phyloP scores from a whole-genome alignment of 116 monocot genomes.

The Thalassia testudinum region DNA sequence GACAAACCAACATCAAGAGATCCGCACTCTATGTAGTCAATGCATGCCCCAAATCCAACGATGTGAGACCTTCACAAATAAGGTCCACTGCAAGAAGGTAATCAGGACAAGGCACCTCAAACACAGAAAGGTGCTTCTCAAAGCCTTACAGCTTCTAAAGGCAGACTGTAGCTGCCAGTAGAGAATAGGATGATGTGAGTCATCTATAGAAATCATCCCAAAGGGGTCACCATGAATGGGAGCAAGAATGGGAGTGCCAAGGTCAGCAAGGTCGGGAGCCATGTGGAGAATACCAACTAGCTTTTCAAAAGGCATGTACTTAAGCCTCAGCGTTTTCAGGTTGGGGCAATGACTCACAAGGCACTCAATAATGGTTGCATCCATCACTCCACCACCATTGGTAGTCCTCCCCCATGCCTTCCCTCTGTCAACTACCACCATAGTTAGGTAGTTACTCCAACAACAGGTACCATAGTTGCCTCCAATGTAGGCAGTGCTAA shows the following conservation, averaged over 20 bases:
- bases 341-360: slow-evolving; percentile 49
- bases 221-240: too few species aligned
- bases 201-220: slow-evolving; percentile 38
- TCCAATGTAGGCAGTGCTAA: too few species aligned
- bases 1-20: slow-evolving; percentile 49
- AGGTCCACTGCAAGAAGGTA: slow-evolving; percentile 53
- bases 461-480: too few species aligned
- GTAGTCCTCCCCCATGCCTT: too few species aligned
- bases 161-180: slow-evolving; percentile 46
- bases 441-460: too few species aligned
- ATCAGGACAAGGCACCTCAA: slow-evolving; percentile 48
- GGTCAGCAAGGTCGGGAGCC: slow-evolving; percentile 55
- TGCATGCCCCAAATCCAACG: slow-evolving; percentile 79
- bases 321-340: slow-evolving; percentile 49
- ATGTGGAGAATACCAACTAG: slow-evolving; percentile 35
- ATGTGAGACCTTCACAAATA: slow-evolving; percentile 45
- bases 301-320: slow-evolving; percentile 49
- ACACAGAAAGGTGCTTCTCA: slow-evolving; percentile 55
- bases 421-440: too few species aligned
- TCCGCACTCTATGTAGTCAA: slow-evolving; percentile 35
- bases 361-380: slow-evolving; percentile 38
- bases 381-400: slow-evolving; percentile 57
- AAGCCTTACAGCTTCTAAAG: slow-evolving; percentile 41
- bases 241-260: too few species aligned
- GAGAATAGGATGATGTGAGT: slow-evolving; percentile 24